phyloP scores from a whole-genome alignment of 805 yeast genomes.

The Kodamaea laetipori region DNA sequence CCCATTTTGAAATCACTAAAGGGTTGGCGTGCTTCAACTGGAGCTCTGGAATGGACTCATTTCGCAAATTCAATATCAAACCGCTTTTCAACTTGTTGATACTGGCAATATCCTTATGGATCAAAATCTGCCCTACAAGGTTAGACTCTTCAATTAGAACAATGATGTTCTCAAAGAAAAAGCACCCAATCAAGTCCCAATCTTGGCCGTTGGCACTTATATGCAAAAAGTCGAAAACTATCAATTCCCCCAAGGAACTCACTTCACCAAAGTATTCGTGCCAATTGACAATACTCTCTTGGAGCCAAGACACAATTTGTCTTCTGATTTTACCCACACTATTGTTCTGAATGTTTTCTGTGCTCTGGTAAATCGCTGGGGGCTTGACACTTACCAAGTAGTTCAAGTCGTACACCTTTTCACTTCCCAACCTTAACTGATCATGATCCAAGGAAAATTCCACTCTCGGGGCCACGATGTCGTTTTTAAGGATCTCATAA shows the following conservation, averaged over 20 bases:
- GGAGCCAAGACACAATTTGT: constrained; percentile 3
- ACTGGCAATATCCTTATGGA: constrained; percentile 37
- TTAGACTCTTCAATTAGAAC: constrained; percentile 27
- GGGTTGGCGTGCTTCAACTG: constrained; percentile 32
- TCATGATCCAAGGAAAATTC: constrained; percentile 11
- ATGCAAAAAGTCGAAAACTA: constrained; percentile 44
- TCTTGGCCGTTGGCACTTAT: constrained; percentile 45
- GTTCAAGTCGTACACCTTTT: constrained; percentile 16
- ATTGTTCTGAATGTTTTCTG: neutral
- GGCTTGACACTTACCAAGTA: constrained; percentile 24
- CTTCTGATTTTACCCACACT: neutral
- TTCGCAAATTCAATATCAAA: constrained; percentile 39
- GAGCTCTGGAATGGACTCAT: constrained; percentile 48
- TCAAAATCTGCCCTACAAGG: constrained; percentile 44
- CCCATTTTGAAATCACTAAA: constrained; percentile 45
- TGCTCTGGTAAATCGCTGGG: constrained; percentile 19
- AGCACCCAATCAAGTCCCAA: constrained; percentile 43
- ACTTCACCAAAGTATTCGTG: constrained; percentile 5
- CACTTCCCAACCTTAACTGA: constrained; percentile 7
- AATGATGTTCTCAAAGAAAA: constrained; percentile 34
- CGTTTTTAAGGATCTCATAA: constrained; percentile 5
- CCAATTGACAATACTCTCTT: constrained; percentile 11
- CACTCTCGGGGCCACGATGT: constrained; percentile 15
- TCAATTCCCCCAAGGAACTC: constrained; percentile 24
- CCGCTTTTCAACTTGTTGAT: constrained; percentile 26